phyloP scores from a whole-genome alignment of 306 rosid species.

The Lathyrus aphaca region DNA sequence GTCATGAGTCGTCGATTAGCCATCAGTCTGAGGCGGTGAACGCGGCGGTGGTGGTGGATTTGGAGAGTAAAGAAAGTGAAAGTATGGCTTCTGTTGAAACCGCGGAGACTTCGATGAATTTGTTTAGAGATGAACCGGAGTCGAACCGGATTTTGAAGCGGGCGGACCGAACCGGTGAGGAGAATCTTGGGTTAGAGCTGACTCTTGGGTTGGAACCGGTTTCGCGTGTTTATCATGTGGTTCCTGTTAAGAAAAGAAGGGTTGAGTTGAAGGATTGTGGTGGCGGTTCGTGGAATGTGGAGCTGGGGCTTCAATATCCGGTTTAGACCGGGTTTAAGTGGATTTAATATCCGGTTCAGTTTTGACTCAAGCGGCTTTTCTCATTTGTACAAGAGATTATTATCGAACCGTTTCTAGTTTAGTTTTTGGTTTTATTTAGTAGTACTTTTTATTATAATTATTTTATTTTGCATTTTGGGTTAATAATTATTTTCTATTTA shows the following conservation, averaged over 20 bases:
- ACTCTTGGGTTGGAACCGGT: constrained; percentile 74
- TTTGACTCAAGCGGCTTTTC: constrained; percentile 46
- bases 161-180: constrained; percentile 7
- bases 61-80: constrained; percentile 70
- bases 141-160: constrained; percentile 25
- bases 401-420: constrained; percentile 16
- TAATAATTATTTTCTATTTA: not conserved
- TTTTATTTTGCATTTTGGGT: not conserved
- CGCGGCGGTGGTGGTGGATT: constrained; percentile 49
- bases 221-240: constrained; percentile 56
- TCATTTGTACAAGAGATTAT: constrained; percentile 31
- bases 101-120: constrained; percentile 51
- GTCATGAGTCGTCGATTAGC: constrained; percentile 89
- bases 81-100: constrained; percentile 81
- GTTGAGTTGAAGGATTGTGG: constrained; percentile 39
- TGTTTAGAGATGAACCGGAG: constrained; percentile 63
- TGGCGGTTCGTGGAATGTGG: constrained; percentile 41
- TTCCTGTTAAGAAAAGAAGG: constrained; percentile 83
- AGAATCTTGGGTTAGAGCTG: constrained; percentile 63
- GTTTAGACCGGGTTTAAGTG: constrained; percentile 12
- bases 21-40: constrained; percentile 77
- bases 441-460: not conserved
- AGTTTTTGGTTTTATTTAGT: not conserved
- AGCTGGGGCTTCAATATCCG: constrained; percentile 54
- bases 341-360: constrained; percentile 32